Percentiles rank a stretch among this genome's conserved stretches.
phyloP scores from a whole-genome alignment of 2,329 filamentous ascomycete species.

The Fusarium nematophilum region DNA sequence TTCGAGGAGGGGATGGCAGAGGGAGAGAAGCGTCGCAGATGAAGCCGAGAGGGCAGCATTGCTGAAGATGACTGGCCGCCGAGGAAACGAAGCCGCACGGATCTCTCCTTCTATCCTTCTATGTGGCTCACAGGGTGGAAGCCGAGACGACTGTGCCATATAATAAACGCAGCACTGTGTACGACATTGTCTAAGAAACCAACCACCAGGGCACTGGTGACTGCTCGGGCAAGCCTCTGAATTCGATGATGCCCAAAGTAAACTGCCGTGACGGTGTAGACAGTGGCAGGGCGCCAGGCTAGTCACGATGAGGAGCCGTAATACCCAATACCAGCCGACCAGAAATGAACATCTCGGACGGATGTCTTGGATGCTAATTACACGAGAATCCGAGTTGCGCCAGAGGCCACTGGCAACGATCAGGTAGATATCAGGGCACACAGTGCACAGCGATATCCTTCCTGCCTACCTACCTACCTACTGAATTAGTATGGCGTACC shows the following conservation, averaged over 20 bases:
- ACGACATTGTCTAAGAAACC: background rate
- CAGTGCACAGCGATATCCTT: too few species aligned
- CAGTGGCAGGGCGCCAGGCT: slow-evolving; percentile 17
- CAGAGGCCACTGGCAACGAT: too few species aligned
- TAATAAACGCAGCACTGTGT: slow-evolving; percentile 1
- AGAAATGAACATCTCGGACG: slow-evolving; percentile 29
- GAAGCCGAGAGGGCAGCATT: background rate
- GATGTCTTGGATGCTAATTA: slow-evolving; percentile 8
- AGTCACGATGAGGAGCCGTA: slow-evolving; percentile 27
- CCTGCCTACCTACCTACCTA: background rate
- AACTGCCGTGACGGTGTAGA: slow-evolving; percentile 5
- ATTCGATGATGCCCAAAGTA: background rate
- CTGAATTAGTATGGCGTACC: background rate
- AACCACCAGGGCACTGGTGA: background rate
- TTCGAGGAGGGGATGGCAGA: background rate
- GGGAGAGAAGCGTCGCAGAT: background rate
- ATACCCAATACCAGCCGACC: background rate
- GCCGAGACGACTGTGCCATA: slow-evolving; percentile 1
- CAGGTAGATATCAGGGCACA: background rate
- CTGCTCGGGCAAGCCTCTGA: background rate
- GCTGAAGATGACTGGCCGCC: background rate
- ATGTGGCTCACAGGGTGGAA: background rate
- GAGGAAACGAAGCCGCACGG: slow-evolving; percentile 20
- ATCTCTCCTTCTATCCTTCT: slow-evolving; percentile 10
- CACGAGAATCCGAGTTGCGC: too few species aligned